A percentile compares a stretch with the other conserved stretches of the same genome.
These are phyloP conservation scores for Xylariales sp. DNA, from an alignment of 2,329 filamentous ascomycete genomes.

Conservation along the genomic window DNA sequence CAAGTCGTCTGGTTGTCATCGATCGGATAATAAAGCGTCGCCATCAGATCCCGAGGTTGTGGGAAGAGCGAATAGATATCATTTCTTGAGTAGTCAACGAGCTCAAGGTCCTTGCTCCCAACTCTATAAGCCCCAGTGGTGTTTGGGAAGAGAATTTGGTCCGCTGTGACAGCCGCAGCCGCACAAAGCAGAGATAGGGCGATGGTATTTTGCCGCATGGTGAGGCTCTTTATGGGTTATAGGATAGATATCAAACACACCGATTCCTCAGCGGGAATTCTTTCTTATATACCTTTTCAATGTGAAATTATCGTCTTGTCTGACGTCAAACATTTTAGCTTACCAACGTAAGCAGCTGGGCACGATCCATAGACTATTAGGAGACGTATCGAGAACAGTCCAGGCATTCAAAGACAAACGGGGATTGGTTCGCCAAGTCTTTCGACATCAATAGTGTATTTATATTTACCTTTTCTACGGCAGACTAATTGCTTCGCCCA, in stretches of 20 bases:
- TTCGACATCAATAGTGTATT: no score
- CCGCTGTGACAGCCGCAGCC: conserved; percentile 18
- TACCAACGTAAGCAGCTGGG: background rate
- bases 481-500: no score
- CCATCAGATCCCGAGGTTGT: conserved; percentile 16
- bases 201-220: conserved; percentile 19
- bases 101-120: conserved; percentile 19
- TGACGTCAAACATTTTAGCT: background rate
- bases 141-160: conserved; percentile 15
- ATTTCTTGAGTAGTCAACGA: conserved; percentile 17
- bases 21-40: conserved; percentile 25
- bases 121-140: conserved; percentile 20
- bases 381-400: no score
- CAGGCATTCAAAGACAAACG: no score
- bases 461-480: no score
- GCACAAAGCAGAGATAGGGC: conserved; percentile 11
- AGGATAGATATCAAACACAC: background rate
- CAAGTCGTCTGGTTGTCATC: conserved; percentile 7
- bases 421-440: no score
- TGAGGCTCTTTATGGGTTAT: background rate
- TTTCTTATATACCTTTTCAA: conserved; percentile 12
- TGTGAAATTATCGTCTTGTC: background rate
- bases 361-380: background rate
- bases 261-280: background rate
- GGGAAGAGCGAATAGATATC: conserved; percentile 14